Conservation (phyloP, 768 basidiomycete species). For the Xerocomellus intermedius region DNA sequence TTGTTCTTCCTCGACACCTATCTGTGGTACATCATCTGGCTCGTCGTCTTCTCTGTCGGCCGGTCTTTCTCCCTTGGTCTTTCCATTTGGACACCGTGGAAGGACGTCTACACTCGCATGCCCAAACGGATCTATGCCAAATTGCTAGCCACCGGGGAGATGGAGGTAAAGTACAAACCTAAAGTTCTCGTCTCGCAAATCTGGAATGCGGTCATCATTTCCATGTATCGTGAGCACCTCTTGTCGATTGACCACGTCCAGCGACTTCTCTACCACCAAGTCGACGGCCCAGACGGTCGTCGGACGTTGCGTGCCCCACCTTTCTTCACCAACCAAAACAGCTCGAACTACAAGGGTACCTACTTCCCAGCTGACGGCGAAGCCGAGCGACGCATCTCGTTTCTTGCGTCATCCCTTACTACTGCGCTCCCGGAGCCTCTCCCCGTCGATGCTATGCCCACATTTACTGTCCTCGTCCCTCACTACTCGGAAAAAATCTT, state of each 20-base stretch:
- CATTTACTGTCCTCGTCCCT: conserved; percentile 98
- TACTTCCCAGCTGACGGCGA: conserved; percentile 96
- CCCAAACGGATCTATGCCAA: conserved; percentile 99
- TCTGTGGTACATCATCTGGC: conserved; percentile 99
- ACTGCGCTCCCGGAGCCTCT: conserved; percentile 94
- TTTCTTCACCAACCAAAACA: conserved; percentile 94
- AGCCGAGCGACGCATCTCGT: conserved; percentile 96
- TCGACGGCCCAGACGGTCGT: conserved; percentile 84
- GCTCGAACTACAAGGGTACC: conserved; percentile 64
- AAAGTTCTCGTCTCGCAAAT: conserved; percentile 99
- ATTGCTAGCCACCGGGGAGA: conserved; percentile 90
- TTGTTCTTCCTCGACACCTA: conserved; percentile 99
- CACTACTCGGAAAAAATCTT: conserved; percentile 99
- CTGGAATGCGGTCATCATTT: conserved; percentile 99
- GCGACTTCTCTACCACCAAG: conserved; percentile 94
- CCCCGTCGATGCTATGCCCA: conserved; percentile 98
- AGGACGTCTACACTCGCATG: conserved; percentile 91
- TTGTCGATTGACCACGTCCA: conserved; percentile 98
- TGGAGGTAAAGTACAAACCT: conserved; percentile 99
- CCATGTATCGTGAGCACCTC: conserved; percentile 99
- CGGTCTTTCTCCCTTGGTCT: conserved; percentile 90
- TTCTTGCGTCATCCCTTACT: conserved; percentile 97
- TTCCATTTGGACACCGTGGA: conserved; percentile 99
- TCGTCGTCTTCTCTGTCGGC: conserved; percentile 89
- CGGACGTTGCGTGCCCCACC: conserved; percentile 93